These are phyloP conservation scores for Xylariales sp. DNA, from an alignment of 2,329 filamentous ascomycete genomes.

Conservation along the genomic window DNA sequence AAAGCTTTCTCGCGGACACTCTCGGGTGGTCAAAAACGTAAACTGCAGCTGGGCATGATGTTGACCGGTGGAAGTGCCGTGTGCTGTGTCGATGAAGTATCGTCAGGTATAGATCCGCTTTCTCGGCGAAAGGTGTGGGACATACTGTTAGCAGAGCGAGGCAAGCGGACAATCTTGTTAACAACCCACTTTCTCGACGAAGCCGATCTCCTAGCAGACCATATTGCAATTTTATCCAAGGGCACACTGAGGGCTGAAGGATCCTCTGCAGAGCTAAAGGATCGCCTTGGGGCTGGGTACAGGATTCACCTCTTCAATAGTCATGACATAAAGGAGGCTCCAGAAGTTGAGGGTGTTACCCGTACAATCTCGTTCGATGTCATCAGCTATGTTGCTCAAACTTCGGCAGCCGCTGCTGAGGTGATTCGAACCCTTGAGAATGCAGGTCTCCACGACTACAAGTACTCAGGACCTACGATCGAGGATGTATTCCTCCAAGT, in stretches of 20 bases:
- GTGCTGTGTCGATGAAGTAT: conserved; percentile 90
- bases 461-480: conserved; percentile 83
- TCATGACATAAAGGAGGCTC: conserved; percentile 39
- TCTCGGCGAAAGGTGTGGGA: conserved; percentile 91
- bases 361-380: conserved; percentile 64
- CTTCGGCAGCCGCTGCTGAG: conserved; percentile 65
- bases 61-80: conserved; percentile 84
- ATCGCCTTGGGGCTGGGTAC: conserved; percentile 78
- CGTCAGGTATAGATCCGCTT: conserved; percentile 80
- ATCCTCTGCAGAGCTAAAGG: conserved; percentile 81
- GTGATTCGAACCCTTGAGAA: conserved; percentile 68
- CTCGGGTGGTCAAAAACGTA: conserved; percentile 88
- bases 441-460: conserved; percentile 68
- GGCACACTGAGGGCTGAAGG: conserved; percentile 78
- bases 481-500: conserved; percentile 89
- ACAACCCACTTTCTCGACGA: conserved; percentile 95
- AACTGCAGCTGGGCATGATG: conserved; percentile 92
- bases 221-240: conserved; percentile 83
- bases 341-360: conserved; percentile 49
- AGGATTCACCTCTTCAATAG: conserved; percentile 69
- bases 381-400: conserved; percentile 66
- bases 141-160: conserved; percentile 81
- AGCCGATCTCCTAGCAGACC: conserved; percentile 82
- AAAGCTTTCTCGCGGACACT: conserved; percentile 70
- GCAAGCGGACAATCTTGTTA: conserved; percentile 74